phyloP scores from a whole-genome alignment of 164 flowering plant species.

The Umbilicus rupestris region DNA sequence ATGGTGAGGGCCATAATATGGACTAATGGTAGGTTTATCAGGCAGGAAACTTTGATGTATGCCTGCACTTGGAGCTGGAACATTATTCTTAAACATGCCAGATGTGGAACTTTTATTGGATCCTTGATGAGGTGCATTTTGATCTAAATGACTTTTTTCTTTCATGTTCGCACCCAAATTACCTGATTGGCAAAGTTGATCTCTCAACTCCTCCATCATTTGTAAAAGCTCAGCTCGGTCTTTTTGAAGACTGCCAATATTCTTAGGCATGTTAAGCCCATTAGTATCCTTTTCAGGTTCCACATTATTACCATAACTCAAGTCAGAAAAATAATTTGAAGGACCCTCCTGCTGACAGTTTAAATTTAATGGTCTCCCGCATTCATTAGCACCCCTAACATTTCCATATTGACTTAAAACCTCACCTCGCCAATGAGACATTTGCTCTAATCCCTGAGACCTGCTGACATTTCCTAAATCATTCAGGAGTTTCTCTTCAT shows the following conservation, averaged over 20 bases:
- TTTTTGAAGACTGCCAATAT: conserved; percentile 36
- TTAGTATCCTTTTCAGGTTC: conserved; percentile 11
- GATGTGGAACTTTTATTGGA: conserved; percentile 23
- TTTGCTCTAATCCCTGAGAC: background rate
- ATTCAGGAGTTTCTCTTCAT: background rate
- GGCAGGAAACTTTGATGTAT: conserved; percentile 20
- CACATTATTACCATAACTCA: conserved; percentile 22
- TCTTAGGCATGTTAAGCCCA: background rate
- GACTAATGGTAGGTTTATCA: conserved; percentile 5
- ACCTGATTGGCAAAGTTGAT: conserved; percentile 50
- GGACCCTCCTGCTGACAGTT: conserved; percentile 32
- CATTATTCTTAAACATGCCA: conserved; percentile 14
- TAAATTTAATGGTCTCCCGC: conserved; percentile 9
- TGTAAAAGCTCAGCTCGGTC: conserved; percentile 64
- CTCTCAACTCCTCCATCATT: conserved; percentile 66
- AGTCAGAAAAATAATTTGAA: conserved; percentile 22
- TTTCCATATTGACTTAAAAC: background rate
- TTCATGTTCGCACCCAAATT: conserved; percentile 34
- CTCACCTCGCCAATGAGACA: background rate
- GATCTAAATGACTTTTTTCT: conserved; percentile 31
- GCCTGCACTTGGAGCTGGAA: conserved; percentile 24
- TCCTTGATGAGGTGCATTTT: conserved; percentile 27
- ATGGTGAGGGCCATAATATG: conserved; percentile 23
- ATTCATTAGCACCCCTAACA: background rate
- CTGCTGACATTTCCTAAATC: background rate